phyloP scores from a whole-genome alignment of 768 basidiomycete species.

The Rubroboletus satanas region DNA sequence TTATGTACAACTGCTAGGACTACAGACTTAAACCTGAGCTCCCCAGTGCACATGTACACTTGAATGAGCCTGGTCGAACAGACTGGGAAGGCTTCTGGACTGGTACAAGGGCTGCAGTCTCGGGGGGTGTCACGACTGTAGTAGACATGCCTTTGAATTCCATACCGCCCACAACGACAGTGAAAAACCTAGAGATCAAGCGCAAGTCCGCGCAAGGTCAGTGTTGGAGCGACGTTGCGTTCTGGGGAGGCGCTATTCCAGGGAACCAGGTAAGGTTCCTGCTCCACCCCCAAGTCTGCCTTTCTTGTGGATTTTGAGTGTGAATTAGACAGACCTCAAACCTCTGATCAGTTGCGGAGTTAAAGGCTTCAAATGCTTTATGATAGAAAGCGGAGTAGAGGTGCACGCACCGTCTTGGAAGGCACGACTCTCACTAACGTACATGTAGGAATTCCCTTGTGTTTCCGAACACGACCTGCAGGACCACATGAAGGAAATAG shows the following conservation, averaged over 20 bases:
- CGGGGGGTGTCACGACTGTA: conserved; percentile 92
- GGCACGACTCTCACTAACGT: conserved; percentile 4
- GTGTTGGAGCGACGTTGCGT: conserved; percentile 65
- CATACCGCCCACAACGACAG: conserved; percentile 91
- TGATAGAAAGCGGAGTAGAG: conserved; percentile 94
- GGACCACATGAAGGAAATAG: conserved; percentile 66
- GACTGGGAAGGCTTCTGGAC: conserved; percentile 94
- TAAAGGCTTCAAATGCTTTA: conserved; percentile 95
- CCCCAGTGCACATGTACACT: conserved; percentile 80
- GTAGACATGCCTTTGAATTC: conserved; percentile 99
- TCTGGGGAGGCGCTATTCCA: conserved; percentile 93
- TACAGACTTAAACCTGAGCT: not conserved
- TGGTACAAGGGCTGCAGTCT: conserved; percentile 85
- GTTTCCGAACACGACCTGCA: conserved; percentile 69
- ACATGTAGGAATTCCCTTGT: conserved; percentile 82
- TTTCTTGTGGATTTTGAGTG: not conserved
- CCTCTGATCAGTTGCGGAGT: conserved; percentile 79
- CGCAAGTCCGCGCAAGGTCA: conserved; percentile 65
- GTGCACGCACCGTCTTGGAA: conserved; percentile 37
- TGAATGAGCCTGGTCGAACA: conserved; percentile 91
- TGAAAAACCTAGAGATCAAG: conserved; percentile 70
- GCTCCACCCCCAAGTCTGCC: not conserved
- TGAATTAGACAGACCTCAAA: conserved; percentile 58
- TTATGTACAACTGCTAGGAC: not conserved
- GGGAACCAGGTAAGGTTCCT: conserved; percentile 65